Conservation (phyloP, 192 early-diverging fungal genomes). For the Glomus cerebriforme region DNA sequence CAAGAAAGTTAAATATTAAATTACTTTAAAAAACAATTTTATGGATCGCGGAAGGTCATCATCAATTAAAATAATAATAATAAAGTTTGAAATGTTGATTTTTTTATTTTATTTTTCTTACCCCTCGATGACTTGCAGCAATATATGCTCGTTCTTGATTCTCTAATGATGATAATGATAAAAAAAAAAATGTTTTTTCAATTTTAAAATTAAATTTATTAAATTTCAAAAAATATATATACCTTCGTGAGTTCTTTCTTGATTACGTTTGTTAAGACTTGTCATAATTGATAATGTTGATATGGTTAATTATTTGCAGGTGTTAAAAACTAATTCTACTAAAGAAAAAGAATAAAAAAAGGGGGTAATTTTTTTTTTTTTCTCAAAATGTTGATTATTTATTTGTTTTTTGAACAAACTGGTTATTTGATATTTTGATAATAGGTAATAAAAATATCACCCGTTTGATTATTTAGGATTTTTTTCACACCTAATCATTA, state of each 20-base stretch:
- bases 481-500: not conserved
- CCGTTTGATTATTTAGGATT: not conserved
- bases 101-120: no score
- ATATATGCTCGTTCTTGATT: slow-evolving; percentile 39
- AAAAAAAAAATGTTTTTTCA: not conserved
- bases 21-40: no score
- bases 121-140: slow-evolving; percentile 37
- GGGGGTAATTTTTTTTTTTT: not conserved
- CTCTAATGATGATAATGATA: slow-evolving; percentile 20
- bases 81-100: no score
- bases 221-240: not conserved
- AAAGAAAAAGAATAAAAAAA: no score
- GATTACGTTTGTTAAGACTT: slow-evolving; percentile 23
- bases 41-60: no score
- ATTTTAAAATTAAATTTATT: not conserved
- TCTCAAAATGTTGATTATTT: not conserved
- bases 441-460: not conserved
- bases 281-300: no score
- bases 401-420: not conserved
- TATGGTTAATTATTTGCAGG: no score
- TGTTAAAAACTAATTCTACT: no score
- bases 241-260: slow-evolving; percentile 36
- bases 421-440: not conserved
- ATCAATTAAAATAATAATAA: no score
- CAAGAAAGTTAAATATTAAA: no score